Evolutionary conservation across 2,329 filamentous ascomycete species (phyloP), one percentile per base, ranked within the genome.

Genomic region (Trichophyton benhamiae): DNA sequence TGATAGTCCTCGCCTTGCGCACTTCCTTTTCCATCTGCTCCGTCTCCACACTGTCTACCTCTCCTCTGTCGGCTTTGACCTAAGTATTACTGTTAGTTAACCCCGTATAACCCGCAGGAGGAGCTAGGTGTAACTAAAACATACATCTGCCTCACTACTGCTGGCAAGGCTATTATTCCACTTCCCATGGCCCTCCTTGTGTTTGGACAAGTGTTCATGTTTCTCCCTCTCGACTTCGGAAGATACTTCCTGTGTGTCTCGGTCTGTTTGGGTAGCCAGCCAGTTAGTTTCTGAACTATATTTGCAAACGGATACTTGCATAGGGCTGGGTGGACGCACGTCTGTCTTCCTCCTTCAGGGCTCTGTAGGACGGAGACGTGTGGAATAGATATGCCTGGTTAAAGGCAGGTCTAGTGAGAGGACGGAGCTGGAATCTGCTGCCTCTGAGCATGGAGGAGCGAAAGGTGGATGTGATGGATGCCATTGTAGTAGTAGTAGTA

Each of bases 281-380:
- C 3, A 27, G 41, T 38, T 38, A 38, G 11, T 38, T 38, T 2
- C 11, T 1, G 33, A 13, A 3, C 9, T 38, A 13, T 13, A 38
- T 33, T 20, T 30, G 27, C 27, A 48, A 22, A 9, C 17, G n/a
- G 38, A 7, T 22, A 27, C 25, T 3, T 36, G 15, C 13, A 17
- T 59, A 44, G 33, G 33, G 15, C 25, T 46, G 5, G 7, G 17
- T 5, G 38, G 5, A 25, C 58, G 6, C 11, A 59, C 58, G 27
- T 59, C 44, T 59, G 27, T 59, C 58, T 22, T 20, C 41, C 27
- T 59, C 58, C 27, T 59, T 59, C 58, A 59, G 33, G 13, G 41
- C 58, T 7, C 30, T n/a, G 20, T 17, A 7, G 6, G 30, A 15
- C 1, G 58, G 7, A 6, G 58, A 27, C 22, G 11, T 33, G 11